Conservation (phyloP, 768 basidiomycete species). For the Leucogyrophana mollusca region DNA sequence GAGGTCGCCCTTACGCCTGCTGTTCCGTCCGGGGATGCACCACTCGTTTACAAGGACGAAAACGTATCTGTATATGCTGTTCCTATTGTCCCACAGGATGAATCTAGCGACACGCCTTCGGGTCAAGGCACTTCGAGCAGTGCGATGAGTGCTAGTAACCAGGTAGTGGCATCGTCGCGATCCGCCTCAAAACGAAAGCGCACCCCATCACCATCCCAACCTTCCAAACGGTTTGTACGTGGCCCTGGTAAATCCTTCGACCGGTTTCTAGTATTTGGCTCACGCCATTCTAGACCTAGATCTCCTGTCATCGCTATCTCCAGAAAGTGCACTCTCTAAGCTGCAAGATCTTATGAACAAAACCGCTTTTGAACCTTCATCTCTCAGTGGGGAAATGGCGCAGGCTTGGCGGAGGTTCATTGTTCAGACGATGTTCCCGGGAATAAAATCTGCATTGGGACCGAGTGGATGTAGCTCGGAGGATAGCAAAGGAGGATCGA, state of each 20-base stretch:
- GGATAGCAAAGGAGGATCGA: conserved; percentile 6
- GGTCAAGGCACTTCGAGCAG: neutral
- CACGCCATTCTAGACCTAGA: neutral
- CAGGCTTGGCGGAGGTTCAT: conserved; percentile 55
- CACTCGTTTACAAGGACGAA: conserved; percentile 57
- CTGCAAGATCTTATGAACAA: conserved; percentile 22
- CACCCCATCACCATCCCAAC: conserved; percentile 32
- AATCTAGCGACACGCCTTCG: neutral
- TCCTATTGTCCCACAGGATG: conserved; percentile 33
- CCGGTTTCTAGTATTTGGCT: neutral
- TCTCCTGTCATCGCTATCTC: neutral
- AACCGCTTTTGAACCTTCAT: conserved; percentile 26
- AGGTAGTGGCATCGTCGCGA: too few relatives aligned
- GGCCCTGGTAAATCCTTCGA: neutral
- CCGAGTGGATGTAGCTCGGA: conserved; percentile 5
- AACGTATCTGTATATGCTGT: conserved; percentile 67
- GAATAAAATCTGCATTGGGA: neutral
- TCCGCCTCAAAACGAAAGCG: conserved; percentile 42
- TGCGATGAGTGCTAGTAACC: too few relatives aligned
- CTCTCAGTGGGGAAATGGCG: conserved; percentile 42
- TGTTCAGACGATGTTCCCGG: conserved; percentile 62
- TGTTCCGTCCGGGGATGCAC: conserved; percentile 24
- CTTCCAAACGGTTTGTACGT: conserved; percentile 33
- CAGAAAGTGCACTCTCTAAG: neutral
- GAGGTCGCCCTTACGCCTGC: conserved; percentile 37